Conservation (phyloP, 495 filamentous ascomycete species). For the Penicillium waksmanii region DNA sequence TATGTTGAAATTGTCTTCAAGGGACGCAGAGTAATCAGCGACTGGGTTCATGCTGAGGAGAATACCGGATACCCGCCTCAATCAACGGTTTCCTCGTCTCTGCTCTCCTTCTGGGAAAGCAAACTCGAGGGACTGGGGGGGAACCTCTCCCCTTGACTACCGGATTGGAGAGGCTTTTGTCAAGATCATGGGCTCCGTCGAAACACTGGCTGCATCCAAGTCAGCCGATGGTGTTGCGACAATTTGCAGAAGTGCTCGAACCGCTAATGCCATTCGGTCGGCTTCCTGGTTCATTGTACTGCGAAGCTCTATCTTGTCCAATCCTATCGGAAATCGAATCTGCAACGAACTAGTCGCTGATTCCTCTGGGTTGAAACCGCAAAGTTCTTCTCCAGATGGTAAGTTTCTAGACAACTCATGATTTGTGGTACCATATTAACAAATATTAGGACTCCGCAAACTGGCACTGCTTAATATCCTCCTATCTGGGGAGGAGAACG, state of each 20-base stretch:
- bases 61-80: slow-evolving; percentile 15
- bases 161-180: slow-evolving; percentile 46
- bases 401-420: slow-evolving; percentile 17
- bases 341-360: slow-evolving; percentile 65
- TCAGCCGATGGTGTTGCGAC: slow-evolving; percentile 38
- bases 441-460: slow-evolving; percentile 49
- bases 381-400: slow-evolving; percentile 45
- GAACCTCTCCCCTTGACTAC: slow-evolving; percentile 40
- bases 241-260: slow-evolving; percentile 41
- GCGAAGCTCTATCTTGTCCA: slow-evolving; percentile 39
- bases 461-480: slow-evolving; percentile 63
- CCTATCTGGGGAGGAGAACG: slow-evolving; percentile 53
- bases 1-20: slow-evolving; percentile 63
- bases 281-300: slow-evolving; percentile 45
- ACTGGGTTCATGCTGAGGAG: slow-evolving; percentile 43
- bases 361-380: slow-evolving; percentile 55
- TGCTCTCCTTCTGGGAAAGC: slow-evolving; percentile 41
- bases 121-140: slow-evolving; percentile 37
- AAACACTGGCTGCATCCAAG: slow-evolving; percentile 27
- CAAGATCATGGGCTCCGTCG: slow-evolving; percentile 40
- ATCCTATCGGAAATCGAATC: slow-evolving; percentile 43
- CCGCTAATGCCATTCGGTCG: slow-evolving; percentile 43
- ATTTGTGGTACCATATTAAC: slow-evolving; percentile 22
- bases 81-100: slow-evolving; percentile 25
- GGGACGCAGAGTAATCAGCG: slow-evolving; percentile 56